Base-by-base conservation (phyloP, 1,284 basidiomycete genomes). In the Pseudozyma tsukubaensis region DNA sequence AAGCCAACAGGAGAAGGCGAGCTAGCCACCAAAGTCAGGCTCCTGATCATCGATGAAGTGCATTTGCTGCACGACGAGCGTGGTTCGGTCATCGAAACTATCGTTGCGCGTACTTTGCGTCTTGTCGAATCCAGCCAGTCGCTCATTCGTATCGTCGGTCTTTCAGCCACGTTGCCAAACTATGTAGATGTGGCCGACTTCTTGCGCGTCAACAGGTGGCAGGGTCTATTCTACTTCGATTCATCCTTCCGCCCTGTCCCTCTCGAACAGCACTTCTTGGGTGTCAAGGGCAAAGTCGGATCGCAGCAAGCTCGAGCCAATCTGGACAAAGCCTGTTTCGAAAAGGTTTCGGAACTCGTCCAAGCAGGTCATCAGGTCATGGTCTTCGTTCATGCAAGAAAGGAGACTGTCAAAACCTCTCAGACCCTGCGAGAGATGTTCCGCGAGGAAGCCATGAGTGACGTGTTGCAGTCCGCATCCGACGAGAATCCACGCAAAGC, bases 351-450 rank as follows among this genome's bases (percentile, higher is more conserved):
- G 13, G 71, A 76, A 47, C 77, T 84, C 35, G 68, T 80, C 1
- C 73, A 78, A 44, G 78, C 78, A 8, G 81, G 82, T 0, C 97
- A 99, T 85, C 97, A 99, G 85, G 94, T 98, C 62, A 99, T 99
- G 96, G 94, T 99, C 0, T 99, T 99, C 82, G 97, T 99, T 11
- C 97, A 99, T 85, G 94, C 97, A 16, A 90, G 97, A 32, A 99
- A 97, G 85, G 97, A 99, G 82, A 99, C 97, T 0, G 97, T 99
- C 68, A 97, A 97, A 84, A 90, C 93, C 0, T 94, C 95, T 0
- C 87, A 91, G 80, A 89, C 89, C n/a, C 87, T 99, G 14, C 90
- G 91, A 62, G 97, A 99, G 73, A 89, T 91, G 69, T 91, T 94
- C 0, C 83, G 89, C 9, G 85, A 88, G 16, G 94, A 97, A 75